phyloP scores from a whole-genome alignment of 129 eudicot species.

The Tagetes erecta region DNA sequence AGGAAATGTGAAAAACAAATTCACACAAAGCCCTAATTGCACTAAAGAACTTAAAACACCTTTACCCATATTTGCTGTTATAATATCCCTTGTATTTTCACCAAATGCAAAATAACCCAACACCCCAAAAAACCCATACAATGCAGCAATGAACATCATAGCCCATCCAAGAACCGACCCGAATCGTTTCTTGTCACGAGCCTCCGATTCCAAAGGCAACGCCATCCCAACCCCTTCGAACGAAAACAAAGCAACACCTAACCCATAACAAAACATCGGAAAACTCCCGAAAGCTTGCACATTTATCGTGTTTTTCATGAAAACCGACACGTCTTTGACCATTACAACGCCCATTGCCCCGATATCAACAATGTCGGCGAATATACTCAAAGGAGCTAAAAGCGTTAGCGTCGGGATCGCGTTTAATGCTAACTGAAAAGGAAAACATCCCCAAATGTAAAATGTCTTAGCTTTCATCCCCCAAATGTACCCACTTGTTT shows the following conservation, averaged over 20 bases:
- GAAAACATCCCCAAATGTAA: conserved; percentile 53
- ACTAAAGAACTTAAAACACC: conserved; percentile 50
- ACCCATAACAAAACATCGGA: conserved; percentile 48
- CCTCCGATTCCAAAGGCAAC: conserved; percentile 57
- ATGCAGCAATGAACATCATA: conserved; percentile 50
- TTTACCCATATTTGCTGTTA: conserved; percentile 51
- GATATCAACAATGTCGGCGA: conserved; percentile 58
- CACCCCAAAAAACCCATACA: conserved; percentile 51
- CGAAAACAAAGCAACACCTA: conserved; percentile 57
- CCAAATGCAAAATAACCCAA: conserved; percentile 64
- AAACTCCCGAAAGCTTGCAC: conserved; percentile 42
- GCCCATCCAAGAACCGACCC: conserved; percentile 41
- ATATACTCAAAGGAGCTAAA: conserved; percentile 63
- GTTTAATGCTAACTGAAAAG: conserved; percentile 55
- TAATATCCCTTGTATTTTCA: conserved; percentile 47
- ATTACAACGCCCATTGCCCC: conserved; percentile 54
- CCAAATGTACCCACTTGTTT: conserved; percentile 26
- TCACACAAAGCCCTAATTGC: conserved; percentile 52
- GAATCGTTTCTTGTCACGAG: conserved; percentile 40
- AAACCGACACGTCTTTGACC: conserved; percentile 37
- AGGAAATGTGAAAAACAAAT: conserved; percentile 58
- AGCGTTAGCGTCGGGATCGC: conserved; percentile 60
- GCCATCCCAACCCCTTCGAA: conserved; percentile 73
- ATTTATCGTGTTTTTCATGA: conserved; percentile 4
- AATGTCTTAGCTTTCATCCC: conserved; percentile 40